Evolutionary conservation across 192 early-diverging fungal genomes (phyloP).

Genomic region (Endogone sp.): DNA sequence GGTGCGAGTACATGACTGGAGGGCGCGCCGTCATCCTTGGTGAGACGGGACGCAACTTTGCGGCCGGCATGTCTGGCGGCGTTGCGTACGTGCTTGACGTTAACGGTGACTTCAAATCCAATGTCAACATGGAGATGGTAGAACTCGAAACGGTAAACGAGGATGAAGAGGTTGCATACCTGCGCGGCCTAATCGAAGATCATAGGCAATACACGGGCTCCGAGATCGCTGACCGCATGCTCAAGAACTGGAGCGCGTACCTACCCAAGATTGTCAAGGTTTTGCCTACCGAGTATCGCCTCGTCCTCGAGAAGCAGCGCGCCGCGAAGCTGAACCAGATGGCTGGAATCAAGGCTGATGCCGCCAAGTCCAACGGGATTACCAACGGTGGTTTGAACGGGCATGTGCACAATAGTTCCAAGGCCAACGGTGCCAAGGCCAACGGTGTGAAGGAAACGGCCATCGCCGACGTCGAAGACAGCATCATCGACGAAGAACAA

Average conservation of each 20-base stretch:
- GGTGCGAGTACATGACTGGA: slow-evolving; percentile 99
- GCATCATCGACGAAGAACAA: slow-evolving; percentile 72
- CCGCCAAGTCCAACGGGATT: slow-evolving; percentile 18
- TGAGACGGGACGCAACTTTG: slow-evolving; percentile 92
- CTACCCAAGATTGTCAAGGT: slow-evolving; percentile 89
- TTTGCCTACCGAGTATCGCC: slow-evolving; percentile 89
- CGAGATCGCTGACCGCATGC: slow-evolving; percentile 60
- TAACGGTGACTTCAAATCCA: slow-evolving; percentile 54
- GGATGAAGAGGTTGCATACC: slow-evolving; percentile 66
- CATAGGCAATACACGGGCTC: slow-evolving; percentile 84
- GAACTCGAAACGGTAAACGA: slow-evolving; percentile 79
- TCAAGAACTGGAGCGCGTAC: slow-evolving; percentile 65
- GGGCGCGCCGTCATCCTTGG: slow-evolving; percentile 91
- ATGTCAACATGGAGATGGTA: slow-evolving; percentile 92
- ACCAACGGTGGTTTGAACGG: slow-evolving; percentile 11
- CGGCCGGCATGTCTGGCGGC: slow-evolving; percentile 98
- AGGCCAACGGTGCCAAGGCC: slow-evolving; percentile 30
- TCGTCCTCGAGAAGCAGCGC: slow-evolving; percentile 66
- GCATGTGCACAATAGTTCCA: slow-evolving; percentile 26
- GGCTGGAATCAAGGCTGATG: slow-evolving; percentile 18
- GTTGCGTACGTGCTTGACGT: slow-evolving; percentile 90
- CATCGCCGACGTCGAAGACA: slow-evolving; percentile 88
- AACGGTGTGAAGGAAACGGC: slow-evolving; percentile 45
- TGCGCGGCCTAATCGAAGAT: slow-evolving; percentile 75
- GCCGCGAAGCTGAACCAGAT: slow-evolving; percentile 25